Base-by-base conservation (phyloP, 2,329 filamentous ascomycete genomes). In the Fusarium stilboides region DNA sequence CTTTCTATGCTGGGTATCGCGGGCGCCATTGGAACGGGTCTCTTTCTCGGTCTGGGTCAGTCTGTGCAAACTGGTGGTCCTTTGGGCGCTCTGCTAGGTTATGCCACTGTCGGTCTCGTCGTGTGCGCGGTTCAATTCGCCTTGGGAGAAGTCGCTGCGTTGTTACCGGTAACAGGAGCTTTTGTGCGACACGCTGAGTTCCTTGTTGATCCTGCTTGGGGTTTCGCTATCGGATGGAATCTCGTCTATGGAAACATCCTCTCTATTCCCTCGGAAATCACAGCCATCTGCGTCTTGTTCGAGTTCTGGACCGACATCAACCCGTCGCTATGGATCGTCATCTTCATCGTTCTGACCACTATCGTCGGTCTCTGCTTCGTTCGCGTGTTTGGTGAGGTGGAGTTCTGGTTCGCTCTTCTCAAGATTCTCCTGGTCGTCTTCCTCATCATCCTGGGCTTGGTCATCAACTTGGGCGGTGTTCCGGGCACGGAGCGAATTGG, bases 191-290 rank as follows among this genome's bases (percentile, higher is more conserved):
- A 85, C 65, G 83, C 83, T 5, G 83, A 83, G n/a, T 77, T 84
- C 56, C 85, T 83, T 76, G 83, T 86, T 6, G 84, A 86, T 58
- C 82, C 85, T 40, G 83, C 89, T 42, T 87, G 85, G 70, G 89
- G 89, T 69, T 85, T 86, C 68, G 80, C 81, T 59, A 80, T 78
- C 40, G 84, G 84, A 26, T 84, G 82, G 82, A 86, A 85, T 57
- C 82, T 86, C 70, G 85, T 85, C 67, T 78, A 86, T 53, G 85
- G 85, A 66, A 83, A 87, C 69, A 80, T 83, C 3, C 58, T 86
- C 12, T 77, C 86, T 2, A 84, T 86, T 6, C 84, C 84, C 0
- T 85, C 84, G 60, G 85, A 87, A 62, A 86, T 87, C 55, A 82
- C 83, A 2, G 81, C 81, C 39, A 76, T 82, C 42, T 77, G 73